phyloP scores from a whole-genome alignment of 345 rosid genomes.

The Streptanthus diversifolius region DNA sequence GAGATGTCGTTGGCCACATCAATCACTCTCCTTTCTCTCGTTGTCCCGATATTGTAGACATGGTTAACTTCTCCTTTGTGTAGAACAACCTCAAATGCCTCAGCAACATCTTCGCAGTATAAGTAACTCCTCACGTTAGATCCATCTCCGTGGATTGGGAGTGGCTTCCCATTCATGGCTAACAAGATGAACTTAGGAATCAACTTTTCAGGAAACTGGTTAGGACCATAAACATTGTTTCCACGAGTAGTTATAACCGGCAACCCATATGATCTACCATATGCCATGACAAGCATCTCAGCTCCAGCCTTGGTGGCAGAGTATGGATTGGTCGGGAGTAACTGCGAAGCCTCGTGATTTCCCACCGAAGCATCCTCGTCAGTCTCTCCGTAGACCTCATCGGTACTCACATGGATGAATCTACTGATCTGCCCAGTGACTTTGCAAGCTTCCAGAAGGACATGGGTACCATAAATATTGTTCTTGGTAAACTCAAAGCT shows the following conservation, averaged over 20 bases:
- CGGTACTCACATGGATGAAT: slow-evolving; percentile 89
- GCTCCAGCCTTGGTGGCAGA: slow-evolving; percentile 92
- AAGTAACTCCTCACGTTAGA: slow-evolving; percentile 78
- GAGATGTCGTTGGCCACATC: slow-evolving; percentile 81
- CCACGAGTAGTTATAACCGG: slow-evolving; percentile 89
- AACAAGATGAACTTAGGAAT: slow-evolving; percentile 80
- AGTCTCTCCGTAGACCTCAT: slow-evolving; percentile 91
- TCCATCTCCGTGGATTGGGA: slow-evolving; percentile 88
- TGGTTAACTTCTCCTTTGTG: slow-evolving; percentile 93
- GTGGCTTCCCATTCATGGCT: slow-evolving; percentile 60
- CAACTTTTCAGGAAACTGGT: slow-evolving; percentile 84
- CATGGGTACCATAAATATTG: slow-evolving; percentile 84
- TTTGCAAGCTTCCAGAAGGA: slow-evolving; percentile 81
- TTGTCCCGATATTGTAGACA: slow-evolving; percentile 82
- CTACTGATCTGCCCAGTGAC: slow-evolving; percentile 91
- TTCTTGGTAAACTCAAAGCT: slow-evolving; percentile 93
- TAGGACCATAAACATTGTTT: slow-evolving; percentile 87
- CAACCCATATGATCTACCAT: slow-evolving; percentile 78
- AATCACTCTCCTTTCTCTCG: slow-evolving; percentile 81
- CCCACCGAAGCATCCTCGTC: slow-evolving; percentile 92
- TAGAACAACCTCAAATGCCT: slow-evolving; percentile 81
- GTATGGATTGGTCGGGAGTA: slow-evolving; percentile 85
- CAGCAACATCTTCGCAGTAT: slow-evolving; percentile 94
- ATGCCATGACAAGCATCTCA: slow-evolving; percentile 96
- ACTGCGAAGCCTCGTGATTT: slow-evolving; percentile 83